These are phyloP conservation scores for Phytophthora foliorum DNA, from an alignment of 352 stramenopile species.

Conservation along the genomic window DNA sequence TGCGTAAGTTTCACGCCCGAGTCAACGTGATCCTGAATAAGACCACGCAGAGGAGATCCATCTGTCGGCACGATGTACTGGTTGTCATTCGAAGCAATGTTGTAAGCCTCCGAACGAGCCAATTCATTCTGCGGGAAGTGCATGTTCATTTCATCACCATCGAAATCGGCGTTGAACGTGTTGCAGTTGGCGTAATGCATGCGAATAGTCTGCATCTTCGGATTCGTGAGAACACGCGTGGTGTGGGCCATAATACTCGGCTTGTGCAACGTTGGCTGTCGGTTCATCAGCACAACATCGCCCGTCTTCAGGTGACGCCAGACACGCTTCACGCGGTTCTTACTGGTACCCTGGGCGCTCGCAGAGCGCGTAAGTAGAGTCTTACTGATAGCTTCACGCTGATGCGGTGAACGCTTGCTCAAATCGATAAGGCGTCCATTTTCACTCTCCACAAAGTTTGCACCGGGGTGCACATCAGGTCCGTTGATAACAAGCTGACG, in stretches of 20 bases:
- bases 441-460: slow-evolving; percentile 98
- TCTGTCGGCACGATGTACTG: slow-evolving; percentile 99
- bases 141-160: slow-evolving; percentile 99
- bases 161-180: slow-evolving; percentile 99
- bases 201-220: slow-evolving; percentile 99
- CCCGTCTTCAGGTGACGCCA: slow-evolving; percentile 98
- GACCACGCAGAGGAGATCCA: slow-evolving; percentile 96
- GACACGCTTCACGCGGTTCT: slow-evolving; percentile 95
- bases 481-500: slow-evolving; percentile 97
- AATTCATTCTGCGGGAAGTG: slow-evolving; percentile 99
- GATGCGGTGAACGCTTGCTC: slow-evolving; percentile 92
- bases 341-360: slow-evolving; percentile 80
- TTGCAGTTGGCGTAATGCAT: slow-evolving; percentile 99
- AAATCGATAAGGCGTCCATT: slow-evolving; percentile 95
- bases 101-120: slow-evolving; percentile 97
- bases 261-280: slow-evolving; percentile 99
- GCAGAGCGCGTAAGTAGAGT: slow-evolving; percentile 93
- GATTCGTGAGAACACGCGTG: slow-evolving; percentile 97
- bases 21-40: slow-evolving; percentile 99
- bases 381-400: slow-evolving; percentile 97
- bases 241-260: slow-evolving; percentile 99
- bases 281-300: slow-evolving; percentile 99
- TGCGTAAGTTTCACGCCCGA: slow-evolving; percentile 99
- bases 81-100: slow-evolving; percentile 98
- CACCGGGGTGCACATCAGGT: slow-evolving; percentile 96